phyloP scores from a whole-genome alignment of 495 filamentous ascomycete species.

The Bathelium albidoporum region DNA sequence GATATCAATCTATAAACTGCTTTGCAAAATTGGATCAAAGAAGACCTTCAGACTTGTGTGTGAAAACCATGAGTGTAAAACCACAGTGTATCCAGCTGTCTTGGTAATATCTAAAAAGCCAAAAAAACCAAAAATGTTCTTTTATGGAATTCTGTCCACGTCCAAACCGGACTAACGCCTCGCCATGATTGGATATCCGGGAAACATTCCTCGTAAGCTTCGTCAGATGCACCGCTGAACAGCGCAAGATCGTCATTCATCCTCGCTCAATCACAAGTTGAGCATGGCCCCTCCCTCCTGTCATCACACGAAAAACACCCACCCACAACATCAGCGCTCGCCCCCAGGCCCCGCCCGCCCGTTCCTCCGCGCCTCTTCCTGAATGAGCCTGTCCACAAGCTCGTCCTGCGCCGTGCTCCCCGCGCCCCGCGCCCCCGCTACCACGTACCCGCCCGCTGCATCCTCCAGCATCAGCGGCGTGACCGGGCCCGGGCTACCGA shows the following conservation, averaged over 20 bases:
- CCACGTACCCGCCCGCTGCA: slow-evolving; percentile 26
- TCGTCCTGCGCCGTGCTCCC: slow-evolving; percentile 8
- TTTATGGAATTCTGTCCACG: background rate
- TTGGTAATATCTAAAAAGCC: background rate
- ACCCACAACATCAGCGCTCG: background rate
- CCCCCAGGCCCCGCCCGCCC: slow-evolving; percentile 39
- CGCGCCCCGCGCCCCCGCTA: slow-evolving; percentile 14
- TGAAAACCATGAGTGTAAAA: background rate
- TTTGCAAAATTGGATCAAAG: too few relatives aligned
- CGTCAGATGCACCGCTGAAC: background rate
- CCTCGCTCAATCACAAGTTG: too few relatives aligned
- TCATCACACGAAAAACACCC: background rate
- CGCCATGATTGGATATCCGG: background rate
- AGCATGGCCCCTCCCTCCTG: background rate
- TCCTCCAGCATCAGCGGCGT: slow-evolving; percentile 32
- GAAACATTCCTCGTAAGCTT: background rate
- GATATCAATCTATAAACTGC: too few relatives aligned
- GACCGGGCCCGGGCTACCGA: slow-evolving; percentile 32
- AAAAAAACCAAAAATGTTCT: background rate
- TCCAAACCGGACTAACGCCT: background rate
- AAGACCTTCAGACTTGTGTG: too few relatives aligned
- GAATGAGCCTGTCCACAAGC: slow-evolving; percentile 29
- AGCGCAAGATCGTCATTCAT: background rate
- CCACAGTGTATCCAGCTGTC: background rate
- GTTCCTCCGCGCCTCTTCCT: slow-evolving; percentile 29